Conservation (phyloP, 495 filamentous ascomycete species). For the Apodospora peruviana region DNA sequence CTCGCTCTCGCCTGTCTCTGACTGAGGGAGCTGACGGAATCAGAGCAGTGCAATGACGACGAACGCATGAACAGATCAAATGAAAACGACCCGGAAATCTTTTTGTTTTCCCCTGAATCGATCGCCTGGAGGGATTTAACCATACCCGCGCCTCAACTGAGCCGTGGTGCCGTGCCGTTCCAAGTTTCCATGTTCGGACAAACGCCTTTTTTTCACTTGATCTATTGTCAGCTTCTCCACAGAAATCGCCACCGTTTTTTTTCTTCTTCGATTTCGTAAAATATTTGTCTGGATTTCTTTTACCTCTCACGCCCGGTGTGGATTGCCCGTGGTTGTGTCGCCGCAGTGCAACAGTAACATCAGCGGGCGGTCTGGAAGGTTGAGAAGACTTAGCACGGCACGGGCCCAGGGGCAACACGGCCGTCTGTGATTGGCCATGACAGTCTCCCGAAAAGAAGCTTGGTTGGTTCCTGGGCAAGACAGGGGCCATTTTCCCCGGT, state of each 20-base stretch:
- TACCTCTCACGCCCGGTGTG: neutral
- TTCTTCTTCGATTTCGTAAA: slow-evolving; percentile 6
- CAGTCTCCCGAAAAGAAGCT: neutral
- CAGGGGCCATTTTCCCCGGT: slow-evolving; percentile 7
- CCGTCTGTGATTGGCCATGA: no score
- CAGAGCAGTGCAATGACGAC: no score
- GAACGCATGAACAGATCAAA: neutral
- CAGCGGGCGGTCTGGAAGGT: no score
- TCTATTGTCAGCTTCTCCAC: neutral
- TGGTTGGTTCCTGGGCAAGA: slow-evolving; percentile 9
- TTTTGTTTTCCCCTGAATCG: neutral
- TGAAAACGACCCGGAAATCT: neutral
- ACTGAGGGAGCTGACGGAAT: no score
- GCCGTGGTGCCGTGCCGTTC: neutral
- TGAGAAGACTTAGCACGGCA: no score
- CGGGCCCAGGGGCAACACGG: no score
- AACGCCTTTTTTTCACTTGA: slow-evolving; percentile 1
- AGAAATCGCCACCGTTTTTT: neutral
- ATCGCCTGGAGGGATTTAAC: neutral
- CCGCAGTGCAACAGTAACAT: neutral
- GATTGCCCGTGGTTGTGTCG: neutral
- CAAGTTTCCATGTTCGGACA: neutral
- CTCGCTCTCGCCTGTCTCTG: no score
- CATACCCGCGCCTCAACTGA: neutral
- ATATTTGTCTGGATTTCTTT: neutral